Evolutionary conservation across 805 yeast genomes (phyloP).

Genomic region (baker's yeast (Saccharomyces cerevisiae)): DNA sequence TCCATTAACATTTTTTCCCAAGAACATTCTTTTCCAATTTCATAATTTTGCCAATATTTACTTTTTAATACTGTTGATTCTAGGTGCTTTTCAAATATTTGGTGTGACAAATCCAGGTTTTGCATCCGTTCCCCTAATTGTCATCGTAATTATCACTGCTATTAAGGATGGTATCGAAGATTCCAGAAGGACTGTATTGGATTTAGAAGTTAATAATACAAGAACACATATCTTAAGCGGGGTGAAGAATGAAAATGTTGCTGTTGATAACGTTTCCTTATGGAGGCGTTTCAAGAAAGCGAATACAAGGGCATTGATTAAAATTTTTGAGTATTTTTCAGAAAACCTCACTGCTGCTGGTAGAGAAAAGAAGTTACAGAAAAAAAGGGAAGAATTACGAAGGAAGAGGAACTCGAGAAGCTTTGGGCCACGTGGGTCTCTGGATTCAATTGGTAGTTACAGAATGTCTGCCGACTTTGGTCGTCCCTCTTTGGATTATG

Average conservation of each 20-base stretch:
- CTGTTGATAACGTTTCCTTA: constrained; percentile 51
- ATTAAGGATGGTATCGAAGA: constrained; percentile 77
- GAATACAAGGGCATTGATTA: constrained; percentile 29
- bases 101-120: constrained; percentile 76
- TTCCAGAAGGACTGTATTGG: constrained; percentile 63
- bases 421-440: constrained; percentile 30
- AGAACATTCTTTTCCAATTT: constrained; percentile 72
- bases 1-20: constrained; percentile 81
- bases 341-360: constrained; percentile 31
- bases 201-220: constrained; percentile 70
- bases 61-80: constrained; percentile 66
- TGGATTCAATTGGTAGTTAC: constrained; percentile 29
- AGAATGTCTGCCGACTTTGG: constrained; percentile 26
- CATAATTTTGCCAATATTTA: constrained; percentile 85
- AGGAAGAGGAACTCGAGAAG: constrained; percentile 16
- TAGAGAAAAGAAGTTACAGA: constrained; percentile 26
- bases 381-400: constrained; percentile 20
- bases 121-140: constrained; percentile 71
- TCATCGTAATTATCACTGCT: constrained; percentile 66
- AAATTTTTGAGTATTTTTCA: constrained; percentile 20
- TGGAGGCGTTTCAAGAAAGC: constrained; percentile 68
- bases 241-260: constrained; percentile 49
- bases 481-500: constrained; percentile 26
- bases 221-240: constrained; percentile 56
- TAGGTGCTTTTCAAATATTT: constrained; percentile 70